Conservation (phyloP, 129 eudicot genomes). For the Tagetes patula region DNA sequence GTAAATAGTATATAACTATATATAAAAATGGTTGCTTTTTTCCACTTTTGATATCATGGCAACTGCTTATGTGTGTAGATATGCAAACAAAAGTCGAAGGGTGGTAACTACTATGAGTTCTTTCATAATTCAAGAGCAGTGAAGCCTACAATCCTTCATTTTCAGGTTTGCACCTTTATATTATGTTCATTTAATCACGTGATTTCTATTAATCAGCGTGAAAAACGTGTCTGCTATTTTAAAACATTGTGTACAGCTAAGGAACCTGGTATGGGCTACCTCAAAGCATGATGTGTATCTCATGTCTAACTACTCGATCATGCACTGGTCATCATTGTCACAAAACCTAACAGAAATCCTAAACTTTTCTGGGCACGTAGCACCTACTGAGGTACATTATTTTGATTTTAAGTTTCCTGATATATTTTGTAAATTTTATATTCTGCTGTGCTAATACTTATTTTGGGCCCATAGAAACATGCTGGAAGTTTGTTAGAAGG, state of each 20-base stretch:
- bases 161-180: constrained; percentile 52
- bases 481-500: constrained; percentile 82
- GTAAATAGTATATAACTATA: neutral
- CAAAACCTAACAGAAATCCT: constrained; percentile 61
- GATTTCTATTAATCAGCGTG: neutral
- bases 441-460: neutral
- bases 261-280: constrained; percentile 91
- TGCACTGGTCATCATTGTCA: constrained; percentile 81
- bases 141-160: constrained; percentile 87
- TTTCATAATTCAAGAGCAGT: constrained; percentile 75
- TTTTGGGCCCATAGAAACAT: constrained; percentile 50
- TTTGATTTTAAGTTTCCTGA: neutral
- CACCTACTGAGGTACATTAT: constrained; percentile 60
- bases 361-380: constrained; percentile 68
- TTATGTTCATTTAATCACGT: neutral
- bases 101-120: constrained; percentile 70
- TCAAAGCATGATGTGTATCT: constrained; percentile 85
- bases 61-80: constrained; percentile 38
- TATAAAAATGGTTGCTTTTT: neutral
- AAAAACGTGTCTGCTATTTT: neutral
- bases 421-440: neutral
- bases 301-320: constrained; percentile 56
- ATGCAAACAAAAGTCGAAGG: constrained; percentile 65
- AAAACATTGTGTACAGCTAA: constrained; percentile 47
- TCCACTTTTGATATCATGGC: constrained; percentile 4